Conservation (phyloP, 2,329 filamentous ascomycete species). For the Aspergillus flavus region DNA sequence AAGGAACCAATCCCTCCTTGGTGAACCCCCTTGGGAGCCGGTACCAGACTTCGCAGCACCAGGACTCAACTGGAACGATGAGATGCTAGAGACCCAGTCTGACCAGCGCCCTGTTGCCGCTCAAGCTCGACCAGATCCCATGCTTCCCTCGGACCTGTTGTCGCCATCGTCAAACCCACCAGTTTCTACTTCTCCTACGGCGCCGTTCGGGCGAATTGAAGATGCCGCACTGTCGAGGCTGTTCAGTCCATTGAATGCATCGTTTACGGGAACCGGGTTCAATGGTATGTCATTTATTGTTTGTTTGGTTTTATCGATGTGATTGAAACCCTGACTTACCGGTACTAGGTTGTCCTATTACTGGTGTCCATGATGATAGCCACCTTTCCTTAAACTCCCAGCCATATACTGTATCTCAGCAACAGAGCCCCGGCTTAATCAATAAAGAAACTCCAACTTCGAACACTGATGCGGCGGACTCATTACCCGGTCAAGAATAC, state of each 20-base stretch:
- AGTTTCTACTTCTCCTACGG: neutral
- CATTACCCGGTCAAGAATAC: neutral
- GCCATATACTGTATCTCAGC: neutral
- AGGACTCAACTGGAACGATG: neutral
- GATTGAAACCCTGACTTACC: neutral
- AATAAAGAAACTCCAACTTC: neutral
- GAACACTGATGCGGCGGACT: neutral
- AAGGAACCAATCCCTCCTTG: neutral
- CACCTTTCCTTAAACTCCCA: neutral
- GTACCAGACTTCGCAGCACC: neutral
- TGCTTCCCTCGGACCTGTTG: neutral
- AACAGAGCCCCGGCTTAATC: neutral
- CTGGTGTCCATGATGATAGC: neutral
- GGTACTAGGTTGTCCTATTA: neutral
- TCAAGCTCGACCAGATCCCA: neutral
- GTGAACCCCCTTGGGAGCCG: neutral
- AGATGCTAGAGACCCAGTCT: neutral
- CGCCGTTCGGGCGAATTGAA: neutral
- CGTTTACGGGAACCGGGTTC: neutral
- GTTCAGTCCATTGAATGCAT: neutral
- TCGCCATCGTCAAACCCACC: neutral
- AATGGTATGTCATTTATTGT: neutral
- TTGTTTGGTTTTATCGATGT: neutral
- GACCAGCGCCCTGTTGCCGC: neutral
- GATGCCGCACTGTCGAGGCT: neutral